Evolutionary conservation across 2,329 filamentous ascomycete species (phyloP), one percentile per base, ranked within the genome.

Genomic region (Phyllachora maydis): DNA sequence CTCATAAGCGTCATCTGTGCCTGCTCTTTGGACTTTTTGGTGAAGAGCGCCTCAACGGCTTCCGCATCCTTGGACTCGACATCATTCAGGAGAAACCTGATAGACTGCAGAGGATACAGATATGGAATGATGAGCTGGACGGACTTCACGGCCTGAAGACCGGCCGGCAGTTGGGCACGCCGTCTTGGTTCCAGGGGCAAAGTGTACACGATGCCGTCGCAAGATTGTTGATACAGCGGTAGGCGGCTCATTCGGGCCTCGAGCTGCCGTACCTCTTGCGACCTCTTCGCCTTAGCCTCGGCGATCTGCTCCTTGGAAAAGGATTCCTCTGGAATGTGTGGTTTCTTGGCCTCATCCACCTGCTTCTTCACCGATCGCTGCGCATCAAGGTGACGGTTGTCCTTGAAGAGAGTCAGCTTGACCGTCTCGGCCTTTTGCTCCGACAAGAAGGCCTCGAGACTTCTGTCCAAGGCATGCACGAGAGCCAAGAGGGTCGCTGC

Each of bases 241-340:
- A 74, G 41, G 32, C 72, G 59, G 10, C 72, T 65, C 55, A 88
- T 68, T 16, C 78, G 65, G 14, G 76, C 62, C 47, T 83, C 75
- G 1, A 88, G 56, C 37, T 82, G 76, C 18, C 69, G 63, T 13
- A 65, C 63, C 39, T 85, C 74, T 22, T 59, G 51, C 11, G 67
- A 63, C 29, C 77, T 56, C 25, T 61, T 60, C 19, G 60, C 57
- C 37, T 65, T 64, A 16, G 77, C 77, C 28, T 60, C 53, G 4
- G 50, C 48, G 27, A 65, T 68, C 39, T 81, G 57, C 22, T 70
- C 61, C 17, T 46, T 46, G 0, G 65, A 63, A 36, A 63, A 71
- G 3, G 49, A 54, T 20, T 53, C 50, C 30, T 56, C 48, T 1
- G 51, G 50, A 7, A 54, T 32, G 28, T 54, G 56, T 2, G 37